These are phyloP conservation scores for Colletotrichum sp. DNA, from an alignment of 2,329 filamentous ascomycete species.

Conservation along the genomic window DNA sequence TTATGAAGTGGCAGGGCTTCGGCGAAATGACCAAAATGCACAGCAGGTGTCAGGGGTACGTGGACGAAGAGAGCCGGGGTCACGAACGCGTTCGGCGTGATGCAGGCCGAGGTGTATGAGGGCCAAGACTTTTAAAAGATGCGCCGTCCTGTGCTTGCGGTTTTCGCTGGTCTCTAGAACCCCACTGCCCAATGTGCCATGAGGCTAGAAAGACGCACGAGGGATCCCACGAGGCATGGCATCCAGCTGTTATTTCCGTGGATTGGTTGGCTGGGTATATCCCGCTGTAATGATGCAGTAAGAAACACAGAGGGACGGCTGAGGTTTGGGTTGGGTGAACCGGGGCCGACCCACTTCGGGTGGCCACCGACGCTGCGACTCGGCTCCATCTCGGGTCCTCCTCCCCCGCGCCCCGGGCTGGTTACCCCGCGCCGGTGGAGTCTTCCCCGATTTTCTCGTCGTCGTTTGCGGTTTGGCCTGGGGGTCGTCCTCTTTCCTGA, in stretches of 20 bases:
- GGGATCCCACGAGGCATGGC: neutral
- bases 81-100: neutral
- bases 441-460: constrained; percentile 7
- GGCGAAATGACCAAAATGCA: neutral
- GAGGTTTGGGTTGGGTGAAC: neutral
- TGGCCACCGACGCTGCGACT: neutral
- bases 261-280: neutral
- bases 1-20: constrained; percentile 2
- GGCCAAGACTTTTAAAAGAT: neutral
- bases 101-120: neutral
- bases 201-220: neutral
- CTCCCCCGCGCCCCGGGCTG: constrained; percentile 16
- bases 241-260: neutral
- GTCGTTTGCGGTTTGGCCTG: neutral
- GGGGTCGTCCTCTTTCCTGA: neutral
- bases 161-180: neutral
- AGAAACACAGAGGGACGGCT: neutral
- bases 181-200: neutral
- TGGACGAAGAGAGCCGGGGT: neutral
- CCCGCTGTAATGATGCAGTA: too few relatives aligned
- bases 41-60: neutral
- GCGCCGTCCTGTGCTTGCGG: neutral
- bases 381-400: constrained; percentile 13
- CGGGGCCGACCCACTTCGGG: neutral
- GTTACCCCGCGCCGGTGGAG: constrained; percentile 19